Base-by-base conservation (phyloP, 2,329 filamentous ascomycete species). In the Leptographium wingfieldii region DNA sequence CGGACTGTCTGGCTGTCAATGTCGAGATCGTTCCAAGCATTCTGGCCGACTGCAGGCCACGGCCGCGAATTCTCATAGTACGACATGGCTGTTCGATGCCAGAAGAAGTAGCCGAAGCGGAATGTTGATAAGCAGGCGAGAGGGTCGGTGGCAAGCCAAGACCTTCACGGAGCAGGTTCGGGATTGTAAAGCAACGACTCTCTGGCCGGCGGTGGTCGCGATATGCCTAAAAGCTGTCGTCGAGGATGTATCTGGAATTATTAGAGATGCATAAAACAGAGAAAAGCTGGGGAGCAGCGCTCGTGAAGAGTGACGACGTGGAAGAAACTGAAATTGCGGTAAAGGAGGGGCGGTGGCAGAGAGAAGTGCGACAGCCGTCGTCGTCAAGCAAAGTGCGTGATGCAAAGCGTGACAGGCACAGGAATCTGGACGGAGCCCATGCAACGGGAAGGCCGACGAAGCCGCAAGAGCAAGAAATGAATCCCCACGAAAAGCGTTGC, bases 61-160 rank as follows among this genome's bases (percentile, higher is more conserved):
- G 67, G 67, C 54, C 63, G 63, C 12, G 66, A 64, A 57, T 62
- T 66, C 38, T 68, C 67, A 66, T 69, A 69, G 60, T 68, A 68
- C 46, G 68, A 67, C 68, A 69, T 69, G 55, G 33, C 56, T 9
- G 38, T 11, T 25, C 6, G n/a, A 27, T 27, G 31, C n/a, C 33
- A 19, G 11, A 55, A 40, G 31, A 19, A n/a, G 6, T 16, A 22
- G 40, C 35, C 22, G 43, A 16, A 22, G 19, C 7, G 52, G 29
- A 3, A 12, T 22, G 52, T 25, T 9, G 52, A 9, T 29, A n/a
- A 19, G 40, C 35, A 29, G 54, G 27, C 27, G 7, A 19, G n/a
- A 4, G 2, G 29, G 52, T 38, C 52, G n/a, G 31, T 35, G 29
- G 52, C 10, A 52, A 52, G 49, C 14, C 49, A 19, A 52, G 25